Evolutionary conservation across 2,329 filamentous ascomycete genomes (phyloP).

Genomic region (Geosmithia morbida): DNA sequence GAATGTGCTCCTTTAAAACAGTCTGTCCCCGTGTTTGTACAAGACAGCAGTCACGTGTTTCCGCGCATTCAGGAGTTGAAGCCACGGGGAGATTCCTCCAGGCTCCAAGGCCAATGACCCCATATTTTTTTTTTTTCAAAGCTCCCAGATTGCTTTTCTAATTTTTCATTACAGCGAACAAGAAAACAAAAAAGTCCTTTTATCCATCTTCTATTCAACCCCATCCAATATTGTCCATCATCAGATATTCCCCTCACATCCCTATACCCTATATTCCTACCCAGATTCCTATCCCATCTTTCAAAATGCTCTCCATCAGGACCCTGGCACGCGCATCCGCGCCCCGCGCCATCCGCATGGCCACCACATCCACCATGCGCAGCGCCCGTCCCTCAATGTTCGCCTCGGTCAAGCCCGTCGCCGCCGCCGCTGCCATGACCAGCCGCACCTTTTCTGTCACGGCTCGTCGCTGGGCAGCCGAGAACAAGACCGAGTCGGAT

Average conservation of each 20-base stretch:
- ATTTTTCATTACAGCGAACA: neutral
- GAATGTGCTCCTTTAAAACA: too few species aligned
- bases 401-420: conserved; percentile 11
- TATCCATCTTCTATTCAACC: neutral
- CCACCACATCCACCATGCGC: conserved; percentile 12
- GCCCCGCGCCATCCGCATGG: conserved; percentile 44
- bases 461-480: conserved; percentile 22
- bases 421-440: conserved; percentile 11
- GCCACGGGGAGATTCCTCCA: neutral
- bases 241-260: neutral
- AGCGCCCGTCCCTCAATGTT: conserved; percentile 23
- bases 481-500: conserved; percentile 40
- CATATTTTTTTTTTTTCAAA: neutral
- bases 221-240: neutral
- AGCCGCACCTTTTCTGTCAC: conserved; percentile 34
- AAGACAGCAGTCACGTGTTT: conserved; percentile 1
- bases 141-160: neutral
- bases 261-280: neutral
- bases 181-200: neutral
- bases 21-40: too few species aligned
- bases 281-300: neutral
- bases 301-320: conserved; percentile 57
- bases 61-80: neutral
- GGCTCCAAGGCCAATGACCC: neutral
- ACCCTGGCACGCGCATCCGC: conserved; percentile 52